Base-by-base conservation (phyloP, 2,329 filamentous ascomycete genomes). In the Magnaporthales sp. region DNA sequence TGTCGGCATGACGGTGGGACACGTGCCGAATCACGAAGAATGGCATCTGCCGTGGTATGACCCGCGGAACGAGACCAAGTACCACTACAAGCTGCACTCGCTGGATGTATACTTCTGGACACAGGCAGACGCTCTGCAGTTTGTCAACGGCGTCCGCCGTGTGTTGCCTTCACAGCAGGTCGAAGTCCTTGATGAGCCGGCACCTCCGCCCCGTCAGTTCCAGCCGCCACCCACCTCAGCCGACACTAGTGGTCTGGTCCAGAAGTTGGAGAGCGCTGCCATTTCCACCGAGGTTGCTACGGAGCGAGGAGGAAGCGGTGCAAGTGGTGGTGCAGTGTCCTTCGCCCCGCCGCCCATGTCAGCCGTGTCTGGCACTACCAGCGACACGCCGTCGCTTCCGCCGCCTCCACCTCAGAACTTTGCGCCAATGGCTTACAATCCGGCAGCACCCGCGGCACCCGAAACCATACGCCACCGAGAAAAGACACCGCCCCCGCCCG, bases 51-150 rank as follows among this genome's bases (percentile, higher is more conserved):
- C 90, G 1, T 87, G 87, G 0, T 90, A 84, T 74, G 90, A 93
- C 75, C 86, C 86, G 2, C 83, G 82, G 64, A 91, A 92, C 76
- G 86, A 93, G 76, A 88, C 85, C 74, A 92, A 90, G 75, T 93
- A 92, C 75, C 86, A 92, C 80, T 92, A 92, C 78, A 88, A 87
- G 74, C 83, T 94, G 8, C 88, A 92, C 74, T 89, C 88, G 0
- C 75, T 93, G 67, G 91, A 93, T 73, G 79, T 93, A 15, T 94
- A 94, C 78, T 90, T 93, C 73, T 93, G 90, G 89, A 91, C 87
- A 0, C 85, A 87, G 68, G 82, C 87, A 67, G 91, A 93, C 76
- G 90, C 90, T 1, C 79, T 87, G 30, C 83, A 87, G 67, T 91
- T 93, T 70, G 78, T 93, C 68, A 89, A 89, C 71, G 87, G 86